Base-by-base conservation (phyloP, 2,329 filamentous ascomycete genomes). In the Aspergillus transmontanensis region DNA sequence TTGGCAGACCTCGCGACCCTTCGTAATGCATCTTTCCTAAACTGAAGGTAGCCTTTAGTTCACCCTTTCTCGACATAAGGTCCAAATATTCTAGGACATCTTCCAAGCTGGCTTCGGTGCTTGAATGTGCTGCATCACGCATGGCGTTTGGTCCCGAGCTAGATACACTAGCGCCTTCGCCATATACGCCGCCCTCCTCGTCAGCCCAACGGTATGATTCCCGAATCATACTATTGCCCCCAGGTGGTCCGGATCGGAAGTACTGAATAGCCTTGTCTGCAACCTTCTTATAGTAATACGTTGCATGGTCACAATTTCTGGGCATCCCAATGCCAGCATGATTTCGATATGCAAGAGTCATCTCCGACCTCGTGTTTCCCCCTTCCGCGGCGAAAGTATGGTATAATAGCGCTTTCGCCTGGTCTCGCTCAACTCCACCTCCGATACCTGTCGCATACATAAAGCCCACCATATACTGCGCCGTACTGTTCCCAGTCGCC, bases 401-500 rank as follows among this genome's bases (percentile, higher is more conserved):
- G 78, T 97, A 98, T 46, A 98, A 83, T 71, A 98, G 84, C 4
- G 95, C 93, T 78, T 93, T 94, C 12, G 94, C 94, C 79, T 98
- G 95, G 72, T 99, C 91, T 50, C 87, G 86, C 74, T 91, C 87
- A 6, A 97, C 92, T 1, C 89, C 89, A 36, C 88, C 88, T 19
- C 92, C 94, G 62, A 99, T 85, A 0, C 95, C 95, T 0, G 95
- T 99, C 41, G 94, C 94, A 79, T 99, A 94, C 86, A 97, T 95
- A 70, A 99, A 88, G 0, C 92, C 95, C 54, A 98, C 76, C 94
- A 99, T 97, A 78, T 96, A 90, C 76, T 98, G 93, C 1, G 95
- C 95, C 14, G 94, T 96, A 68, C 88, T 90, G 78, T 99, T 98
- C 51, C 94, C 95, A 68, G 90, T 86, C 63, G 89, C 77, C 21